Evolutionary conservation across 345 rosid species (phyloP), one percentile per base, ranked within the genome.

Genomic region (Populus nigra): DNA sequence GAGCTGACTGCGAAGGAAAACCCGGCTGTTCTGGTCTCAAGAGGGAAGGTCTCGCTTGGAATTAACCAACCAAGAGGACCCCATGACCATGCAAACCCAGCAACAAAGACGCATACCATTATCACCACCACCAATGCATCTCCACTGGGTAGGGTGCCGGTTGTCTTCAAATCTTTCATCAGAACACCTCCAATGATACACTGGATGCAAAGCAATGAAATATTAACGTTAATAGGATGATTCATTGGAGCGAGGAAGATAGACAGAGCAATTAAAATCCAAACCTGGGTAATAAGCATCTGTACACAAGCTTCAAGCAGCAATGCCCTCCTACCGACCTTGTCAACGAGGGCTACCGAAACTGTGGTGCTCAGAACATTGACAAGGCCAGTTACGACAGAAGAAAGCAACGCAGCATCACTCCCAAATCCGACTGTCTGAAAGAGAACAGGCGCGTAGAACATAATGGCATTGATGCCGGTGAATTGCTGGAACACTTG

Each of bases 61-160:
- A 91, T 84, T 18, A 91, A 70, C 95, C 95, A 91, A 27, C 90
- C 90, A 6, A 91, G 35, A 11, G 95, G 95, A 5, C 93, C 95
- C 93, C 95, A 91, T 25, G 95, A 91, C 95, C 93, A 89, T 2
- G 93, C 93, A 74, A 88, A 91, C 3, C 88, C 91, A 22, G 86
- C 72, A 8, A 90, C 84, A 31, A 85, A 89, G 29, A 87, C 33
- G 71, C 89, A 76, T 27, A 91, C 79, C 61, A 89, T 53, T 13
- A 80, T 27, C 20, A 88, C 78, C 41, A 91, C 88, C 4, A 72
- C 12, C 38, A 73, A 33, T 16, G 90, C 87, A 5, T 47, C 69
- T 16, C 69, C 18, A n/a, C 47, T 69, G 1, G 82, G 71, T 73
- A 87, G 69, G 20, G 25, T 43, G 71, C 77, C 78, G 7, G 86